phyloP scores from a whole-genome alignment of 495 filamentous ascomycete species.

The Pseudomonodictys pantanalensis region DNA sequence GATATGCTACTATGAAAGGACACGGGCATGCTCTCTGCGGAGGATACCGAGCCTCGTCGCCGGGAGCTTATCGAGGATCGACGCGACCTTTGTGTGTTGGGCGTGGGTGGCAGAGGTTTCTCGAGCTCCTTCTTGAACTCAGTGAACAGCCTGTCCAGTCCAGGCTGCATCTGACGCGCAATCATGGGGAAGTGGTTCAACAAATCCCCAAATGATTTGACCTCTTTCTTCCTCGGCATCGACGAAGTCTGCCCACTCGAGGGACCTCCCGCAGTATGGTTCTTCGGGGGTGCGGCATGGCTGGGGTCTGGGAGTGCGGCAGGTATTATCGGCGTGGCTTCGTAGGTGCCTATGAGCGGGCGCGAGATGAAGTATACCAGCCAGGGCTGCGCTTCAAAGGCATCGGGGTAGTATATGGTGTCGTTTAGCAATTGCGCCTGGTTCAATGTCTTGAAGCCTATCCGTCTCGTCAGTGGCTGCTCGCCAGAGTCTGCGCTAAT shows the following conservation, averaged over 20 bases:
- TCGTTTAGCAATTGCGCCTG: conserved; percentile 89
- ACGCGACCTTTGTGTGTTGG: conserved; percentile 51
- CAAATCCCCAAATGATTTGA: conserved; percentile 85
- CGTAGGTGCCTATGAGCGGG: conserved; percentile 82
- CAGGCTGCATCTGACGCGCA: conserved; percentile 91
- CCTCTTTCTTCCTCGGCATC: conserved; percentile 73
- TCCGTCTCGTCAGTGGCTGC: conserved; percentile 2
- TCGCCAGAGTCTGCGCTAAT: neutral
- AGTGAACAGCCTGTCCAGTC: conserved; percentile 83
- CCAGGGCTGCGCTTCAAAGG: conserved; percentile 81
- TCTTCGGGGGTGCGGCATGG: neutral
- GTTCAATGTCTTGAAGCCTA: conserved; percentile 87
- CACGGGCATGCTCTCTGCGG: conserved; percentile 31
- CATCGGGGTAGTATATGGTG: conserved; percentile 81
- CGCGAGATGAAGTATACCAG: conserved; percentile 94
- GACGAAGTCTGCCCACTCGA: conserved; percentile 30
- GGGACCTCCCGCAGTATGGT: conserved; percentile 2
- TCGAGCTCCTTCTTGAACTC: conserved; percentile 85
- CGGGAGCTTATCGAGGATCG: conserved; percentile 42
- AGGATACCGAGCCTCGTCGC: conserved; percentile 30
- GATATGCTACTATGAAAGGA: conserved; percentile 35
- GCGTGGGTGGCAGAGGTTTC: conserved; percentile 75
- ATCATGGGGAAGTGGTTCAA: conserved; percentile 95
- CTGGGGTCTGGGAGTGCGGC: conserved; percentile 29
- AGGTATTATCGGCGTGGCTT: conserved; percentile 53